Evolutionary conservation across 768 basidiomycete genomes (phyloP), one percentile per base, ranked within the genome.

Genomic region (Kockovaella imperatae): DNA sequence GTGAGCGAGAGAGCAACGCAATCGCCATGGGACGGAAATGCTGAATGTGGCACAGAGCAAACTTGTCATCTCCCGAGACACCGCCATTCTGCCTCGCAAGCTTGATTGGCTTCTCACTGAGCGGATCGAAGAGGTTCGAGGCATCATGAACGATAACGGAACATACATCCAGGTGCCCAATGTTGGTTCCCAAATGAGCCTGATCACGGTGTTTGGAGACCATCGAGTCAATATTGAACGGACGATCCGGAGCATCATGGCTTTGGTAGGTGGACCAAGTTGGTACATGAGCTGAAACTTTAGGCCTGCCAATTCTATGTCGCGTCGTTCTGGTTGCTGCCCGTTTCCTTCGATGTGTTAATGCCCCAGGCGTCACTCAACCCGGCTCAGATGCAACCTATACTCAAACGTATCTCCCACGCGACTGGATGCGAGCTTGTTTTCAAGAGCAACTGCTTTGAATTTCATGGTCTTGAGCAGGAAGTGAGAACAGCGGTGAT

Each of bases 71-170:
- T 91, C 93, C 6, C 77, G 88, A 51, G 91, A 99, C 68, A 89
- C 87, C 14, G 87, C 89, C 4, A 85, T 96, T 47, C 78, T 95
- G 20, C 93, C 93, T 48, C 84, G 93, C 54, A 99, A 99, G 70
- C 77, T 99, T 53, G 93, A 99, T 64, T 96, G 93, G 91, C 84
- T 99, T 80, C 80, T 95, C 46, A 87, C 86, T n/a, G 88, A 99
- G 70, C 82, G 86, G n/a, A 76, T 84, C 10, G 91, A 96, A 24
- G 93, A 97, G 54, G 75, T 99, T 63, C 88, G 83, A 72, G 77
- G 82, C 4, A 80, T 90, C 67, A 96, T 95, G 90, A 82, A 80
- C 59, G 93, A 99, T 74, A 96, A 96, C 55, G 89, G 87, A 5
- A 93, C 91, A 4, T 96, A 85, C 68, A 85, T 99, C 54, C 85